These are phyloP conservation scores for Aureoboletus auriporus DNA, from an alignment of 768 basidiomycete genomes.

Conservation along the genomic window DNA sequence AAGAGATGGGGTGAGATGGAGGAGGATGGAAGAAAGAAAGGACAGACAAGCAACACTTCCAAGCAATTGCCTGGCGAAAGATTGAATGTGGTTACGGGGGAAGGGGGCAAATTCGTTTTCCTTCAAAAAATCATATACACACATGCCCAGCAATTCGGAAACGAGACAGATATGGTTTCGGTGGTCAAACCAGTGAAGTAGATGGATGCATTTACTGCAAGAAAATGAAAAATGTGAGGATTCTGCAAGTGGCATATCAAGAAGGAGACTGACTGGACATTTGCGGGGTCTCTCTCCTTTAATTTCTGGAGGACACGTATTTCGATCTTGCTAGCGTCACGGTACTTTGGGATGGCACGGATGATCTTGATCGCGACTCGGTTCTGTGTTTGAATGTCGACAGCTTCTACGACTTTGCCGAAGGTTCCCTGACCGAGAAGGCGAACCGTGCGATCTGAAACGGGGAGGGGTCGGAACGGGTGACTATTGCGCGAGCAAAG, in stretches of 20 bases:
- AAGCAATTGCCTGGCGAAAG: conserved; percentile 88
- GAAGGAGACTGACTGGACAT: conserved; percentile 67
- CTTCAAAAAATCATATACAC: conserved; percentile 98
- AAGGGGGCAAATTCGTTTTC: conserved; percentile 97
- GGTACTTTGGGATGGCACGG: conserved; percentile 96
- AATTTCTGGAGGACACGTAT: conserved; percentile 91
- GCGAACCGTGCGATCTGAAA: conserved; percentile 83
- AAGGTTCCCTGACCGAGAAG: conserved; percentile 97
- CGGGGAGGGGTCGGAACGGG: conserved; percentile 10
- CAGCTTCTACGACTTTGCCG: conserved; percentile 95
- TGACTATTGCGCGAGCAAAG: conserved; percentile 1
- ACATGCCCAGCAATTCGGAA: conserved; percentile 93
- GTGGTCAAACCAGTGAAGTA: conserved; percentile 93
- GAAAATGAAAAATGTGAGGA: conserved; percentile 15
- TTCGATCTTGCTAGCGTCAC: conserved; percentile 98
- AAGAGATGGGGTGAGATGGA: conserved; percentile 4
- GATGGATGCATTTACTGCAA: conserved; percentile 92
- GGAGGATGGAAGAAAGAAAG: neutral
- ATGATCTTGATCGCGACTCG: conserved; percentile 98
- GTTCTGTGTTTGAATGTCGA: conserved; percentile 70
- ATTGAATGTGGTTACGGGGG: conserved; percentile 93
- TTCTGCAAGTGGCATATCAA: conserved; percentile 10
- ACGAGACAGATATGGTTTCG: conserved; percentile 97
- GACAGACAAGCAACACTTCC: conserved; percentile 90
- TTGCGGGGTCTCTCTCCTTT: conserved; percentile 82